These are phyloP conservation scores for Sequoia sempervirens DNA, from an alignment of 75 land plant genomes.

Conservation along the genomic window DNA sequence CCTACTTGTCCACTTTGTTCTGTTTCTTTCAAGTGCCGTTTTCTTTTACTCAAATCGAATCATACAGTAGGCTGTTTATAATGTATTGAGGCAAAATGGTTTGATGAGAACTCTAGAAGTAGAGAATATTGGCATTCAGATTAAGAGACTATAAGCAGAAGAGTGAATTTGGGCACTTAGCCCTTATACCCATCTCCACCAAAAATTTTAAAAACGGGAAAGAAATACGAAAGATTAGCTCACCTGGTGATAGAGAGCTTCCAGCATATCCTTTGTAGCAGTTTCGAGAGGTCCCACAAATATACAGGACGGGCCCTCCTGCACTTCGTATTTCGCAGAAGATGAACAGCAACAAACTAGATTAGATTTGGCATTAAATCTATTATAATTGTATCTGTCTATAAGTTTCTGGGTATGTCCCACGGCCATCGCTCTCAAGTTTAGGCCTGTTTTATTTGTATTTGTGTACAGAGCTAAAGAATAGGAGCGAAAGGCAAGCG, in stretches of 20 bases:
- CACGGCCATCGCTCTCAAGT: not conserved
- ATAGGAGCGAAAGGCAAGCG: not conserved
- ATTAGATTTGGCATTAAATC: not conserved
- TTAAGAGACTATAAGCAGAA: not conserved
- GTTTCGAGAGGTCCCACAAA: conserved; percentile 88
- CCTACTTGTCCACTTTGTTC: too few relatives aligned
- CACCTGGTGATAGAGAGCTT: conserved; percentile 90
- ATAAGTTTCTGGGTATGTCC: not conserved
- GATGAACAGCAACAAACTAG: not conserved
- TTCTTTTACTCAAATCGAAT: too few relatives aligned
- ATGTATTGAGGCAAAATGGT: too few relatives aligned
- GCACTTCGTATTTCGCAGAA: conserved; percentile 12
- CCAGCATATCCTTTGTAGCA: conserved; percentile 72
- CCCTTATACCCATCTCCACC: not conserved
- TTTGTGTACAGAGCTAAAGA: not conserved
- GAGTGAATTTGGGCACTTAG: not conserved
- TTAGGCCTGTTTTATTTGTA: not conserved
- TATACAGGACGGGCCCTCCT: conserved; percentile 85
- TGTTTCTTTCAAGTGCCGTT: too few relatives aligned
- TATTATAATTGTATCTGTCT: not conserved
- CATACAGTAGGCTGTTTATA: too few relatives aligned
- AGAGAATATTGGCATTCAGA: too few relatives aligned
- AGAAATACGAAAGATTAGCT: not conserved
- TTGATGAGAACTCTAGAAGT: too few relatives aligned
- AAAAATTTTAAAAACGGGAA: not conserved